A percentile compares a stretch with the other conserved stretches of the same genome.
Evolutionary conservation across 345 rosid genomes (phyloP).

Genomic region (Hypericum perforatum): DNA sequence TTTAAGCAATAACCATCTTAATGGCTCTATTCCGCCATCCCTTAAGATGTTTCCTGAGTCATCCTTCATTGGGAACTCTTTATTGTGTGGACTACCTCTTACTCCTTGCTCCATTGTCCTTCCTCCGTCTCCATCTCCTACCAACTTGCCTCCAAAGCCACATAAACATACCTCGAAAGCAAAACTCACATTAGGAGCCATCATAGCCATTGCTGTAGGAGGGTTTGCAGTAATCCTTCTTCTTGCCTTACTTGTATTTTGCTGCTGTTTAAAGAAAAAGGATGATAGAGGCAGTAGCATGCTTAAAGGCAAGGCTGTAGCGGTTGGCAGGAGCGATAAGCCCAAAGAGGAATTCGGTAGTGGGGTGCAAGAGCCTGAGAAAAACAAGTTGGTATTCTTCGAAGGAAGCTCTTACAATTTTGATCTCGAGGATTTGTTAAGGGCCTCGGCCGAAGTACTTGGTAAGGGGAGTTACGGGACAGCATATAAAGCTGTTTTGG

Average conservation of each 20-base stretch:
- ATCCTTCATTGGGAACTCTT: constrained; percentile 1
- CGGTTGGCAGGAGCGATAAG: constrained; percentile 29
- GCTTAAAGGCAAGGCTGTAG: constrained; percentile 25
- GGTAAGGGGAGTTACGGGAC: constrained; percentile 84
- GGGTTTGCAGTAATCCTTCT: constrained; percentile 34
- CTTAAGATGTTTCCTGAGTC: neutral
- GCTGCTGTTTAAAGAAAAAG: constrained; percentile 33
- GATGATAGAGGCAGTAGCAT: constrained; percentile 18
- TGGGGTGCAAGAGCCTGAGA: constrained; percentile 82
- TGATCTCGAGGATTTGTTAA: constrained; percentile 73
- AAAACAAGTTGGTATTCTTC: constrained; percentile 67
- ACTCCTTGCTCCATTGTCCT: neutral
- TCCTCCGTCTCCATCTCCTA: constrained; percentile 31
- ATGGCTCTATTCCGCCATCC: neutral
- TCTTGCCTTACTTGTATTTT: constrained; percentile 20
- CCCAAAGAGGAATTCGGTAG: constrained; percentile 62
- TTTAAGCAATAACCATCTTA: neutral
- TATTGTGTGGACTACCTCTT: neutral
- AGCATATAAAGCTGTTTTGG: constrained; percentile 66
- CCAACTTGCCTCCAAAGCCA: constrained; percentile 12
- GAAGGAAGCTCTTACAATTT: constrained; percentile 52
- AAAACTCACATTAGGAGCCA: constrained; percentile 33
- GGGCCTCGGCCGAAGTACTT: constrained; percentile 87
- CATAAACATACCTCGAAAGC: constrained; percentile 13
- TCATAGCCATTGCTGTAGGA: constrained; percentile 39